Conservation (phyloP, 2,329 filamentous ascomycete genomes). For the Leptodontidium sp. region DNA sequence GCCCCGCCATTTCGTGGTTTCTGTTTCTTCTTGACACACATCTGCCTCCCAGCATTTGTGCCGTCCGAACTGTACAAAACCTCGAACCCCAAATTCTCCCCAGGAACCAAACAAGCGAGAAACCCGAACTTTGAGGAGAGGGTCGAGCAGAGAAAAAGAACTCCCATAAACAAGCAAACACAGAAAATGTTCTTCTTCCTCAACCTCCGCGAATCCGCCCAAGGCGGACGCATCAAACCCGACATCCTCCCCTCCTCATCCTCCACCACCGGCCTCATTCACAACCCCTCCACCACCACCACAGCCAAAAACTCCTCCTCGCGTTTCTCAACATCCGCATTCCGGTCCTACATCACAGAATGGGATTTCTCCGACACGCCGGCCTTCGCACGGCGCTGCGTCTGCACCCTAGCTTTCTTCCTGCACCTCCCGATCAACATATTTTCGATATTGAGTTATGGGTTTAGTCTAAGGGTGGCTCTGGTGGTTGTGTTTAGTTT, state of each 20-base stretch:
- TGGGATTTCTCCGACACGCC: conserved; percentile 16
- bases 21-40: neutral
- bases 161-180: no score
- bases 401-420: conserved; percentile 23
- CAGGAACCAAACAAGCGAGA: neutral
- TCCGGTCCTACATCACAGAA: conserved; percentile 20
- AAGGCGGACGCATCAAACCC: conserved; percentile 25
- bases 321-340: conserved; percentile 7
- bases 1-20: neutral
- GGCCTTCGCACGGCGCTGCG: conserved; percentile 6
- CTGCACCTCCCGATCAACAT: conserved; percentile 31
- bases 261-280: conserved; percentile 9
- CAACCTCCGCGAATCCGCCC: conserved; percentile 20
- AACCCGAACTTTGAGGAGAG: neutral
- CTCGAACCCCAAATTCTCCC: neutral
- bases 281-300: neutral
- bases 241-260: conserved; percentile 23
- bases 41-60: neutral
- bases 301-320: neutral
- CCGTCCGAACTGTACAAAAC: no score
- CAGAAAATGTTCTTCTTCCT: conserved; percentile 24
- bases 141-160: neutral
- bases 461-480: conserved; percentile 20
- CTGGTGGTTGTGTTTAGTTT: conserved; percentile 22
- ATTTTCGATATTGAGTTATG: conserved; percentile 27